These are phyloP conservation scores for Epichloe scottii DNA, from an alignment of 2,329 filamentous ascomycete genomes.

Conservation along the genomic window DNA sequence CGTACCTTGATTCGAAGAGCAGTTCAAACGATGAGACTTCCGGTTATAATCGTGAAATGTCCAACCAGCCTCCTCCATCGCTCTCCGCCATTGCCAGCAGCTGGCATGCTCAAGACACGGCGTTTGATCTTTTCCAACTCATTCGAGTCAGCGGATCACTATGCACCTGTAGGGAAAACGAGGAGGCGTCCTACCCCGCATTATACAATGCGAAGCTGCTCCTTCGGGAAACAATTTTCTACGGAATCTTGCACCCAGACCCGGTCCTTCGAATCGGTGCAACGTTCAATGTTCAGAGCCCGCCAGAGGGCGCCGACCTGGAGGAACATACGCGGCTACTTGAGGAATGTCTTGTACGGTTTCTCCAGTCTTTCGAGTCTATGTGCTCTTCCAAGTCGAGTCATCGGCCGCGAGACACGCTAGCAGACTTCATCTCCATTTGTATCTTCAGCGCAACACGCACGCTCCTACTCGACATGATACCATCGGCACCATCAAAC, in stretches of 20 bases:
- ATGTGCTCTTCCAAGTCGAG: slow-evolving; percentile 23
- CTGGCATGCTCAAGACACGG: slow-evolving; percentile 34
- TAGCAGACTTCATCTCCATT: slow-evolving; percentile 40
- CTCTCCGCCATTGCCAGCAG: slow-evolving; percentile 38
- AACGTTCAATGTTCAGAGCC: slow-evolving; percentile 10
- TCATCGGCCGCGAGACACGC: slow-evolving; percentile 31
- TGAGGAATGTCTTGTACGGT: slow-evolving; percentile 37
- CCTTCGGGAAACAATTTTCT: slow-evolving; percentile 41
- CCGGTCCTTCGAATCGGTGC: slow-evolving; percentile 27
- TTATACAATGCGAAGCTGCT: slow-evolving; percentile 43
- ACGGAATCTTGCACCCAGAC: slow-evolving; percentile 37
- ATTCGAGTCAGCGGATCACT: slow-evolving; percentile 37
- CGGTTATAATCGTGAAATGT: slow-evolving; percentile 17
- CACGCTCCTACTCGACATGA: slow-evolving; percentile 37
- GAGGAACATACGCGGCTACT: slow-evolving; percentile 35
- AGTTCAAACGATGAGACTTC: slow-evolving; percentile 9
- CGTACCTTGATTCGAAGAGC: slow-evolving; percentile 28
- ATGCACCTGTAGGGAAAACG: slow-evolving; percentile 34
- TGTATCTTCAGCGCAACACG: slow-evolving; percentile 46
- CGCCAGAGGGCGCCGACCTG: slow-evolving; percentile 31
- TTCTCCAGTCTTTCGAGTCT: slow-evolving; percentile 38
- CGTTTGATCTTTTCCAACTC: slow-evolving; percentile 40
- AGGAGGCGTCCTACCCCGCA: slow-evolving; percentile 35
- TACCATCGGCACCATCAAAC: background rate
- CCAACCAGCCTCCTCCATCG: slow-evolving; percentile 33